These are phyloP conservation scores for Neonectria sp. DNA, from an alignment of 2,329 filamentous ascomycete genomes.

Conservation along the genomic window DNA sequence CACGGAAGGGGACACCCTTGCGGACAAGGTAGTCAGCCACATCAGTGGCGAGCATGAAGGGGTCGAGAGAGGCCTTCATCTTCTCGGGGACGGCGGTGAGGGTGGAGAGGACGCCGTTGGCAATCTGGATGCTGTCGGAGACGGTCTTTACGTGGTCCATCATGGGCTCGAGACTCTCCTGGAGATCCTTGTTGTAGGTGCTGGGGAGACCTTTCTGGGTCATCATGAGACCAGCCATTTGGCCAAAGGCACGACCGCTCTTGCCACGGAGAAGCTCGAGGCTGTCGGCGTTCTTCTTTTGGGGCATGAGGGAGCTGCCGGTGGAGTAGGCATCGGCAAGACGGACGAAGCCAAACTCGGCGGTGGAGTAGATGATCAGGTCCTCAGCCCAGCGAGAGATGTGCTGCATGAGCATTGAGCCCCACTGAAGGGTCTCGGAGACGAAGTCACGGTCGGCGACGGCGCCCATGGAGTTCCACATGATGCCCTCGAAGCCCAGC, in stretches of 20 bases:
- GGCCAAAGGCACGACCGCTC: constrained; percentile 82
- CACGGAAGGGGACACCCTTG: constrained; percentile 82
- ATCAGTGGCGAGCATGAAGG: constrained; percentile 86
- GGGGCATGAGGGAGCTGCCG: constrained; percentile 83
- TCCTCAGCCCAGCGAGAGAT: constrained; percentile 88
- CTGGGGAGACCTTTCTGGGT: constrained; percentile 80
- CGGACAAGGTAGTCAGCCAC: constrained; percentile 76
- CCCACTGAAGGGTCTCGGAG: constrained; percentile 86
- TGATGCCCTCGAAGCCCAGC: constrained; percentile 82
- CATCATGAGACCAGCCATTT: constrained; percentile 84
- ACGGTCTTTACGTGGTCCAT: constrained; percentile 88
- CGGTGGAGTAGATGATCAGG: constrained; percentile 84
- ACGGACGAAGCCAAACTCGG: constrained; percentile 83
- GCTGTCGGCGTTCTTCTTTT: constrained; percentile 89
- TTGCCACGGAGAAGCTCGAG: constrained; percentile 81
- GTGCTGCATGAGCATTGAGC: constrained; percentile 83
- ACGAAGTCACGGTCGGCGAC: constrained; percentile 88
- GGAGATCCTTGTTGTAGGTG: constrained; percentile 94
- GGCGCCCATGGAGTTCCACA: constrained; percentile 84
- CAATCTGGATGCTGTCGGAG: constrained; percentile 85
- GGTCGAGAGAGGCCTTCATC: constrained; percentile 85
- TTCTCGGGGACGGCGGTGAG: constrained; percentile 78
- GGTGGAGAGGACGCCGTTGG: constrained; percentile 84
- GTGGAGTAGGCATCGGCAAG: constrained; percentile 87
- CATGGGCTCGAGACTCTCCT: constrained; percentile 89